These are phyloP conservation scores for Penicillium sp. DNA, from an alignment of 2,329 filamentous ascomycete species.

Conservation along the genomic window DNA sequence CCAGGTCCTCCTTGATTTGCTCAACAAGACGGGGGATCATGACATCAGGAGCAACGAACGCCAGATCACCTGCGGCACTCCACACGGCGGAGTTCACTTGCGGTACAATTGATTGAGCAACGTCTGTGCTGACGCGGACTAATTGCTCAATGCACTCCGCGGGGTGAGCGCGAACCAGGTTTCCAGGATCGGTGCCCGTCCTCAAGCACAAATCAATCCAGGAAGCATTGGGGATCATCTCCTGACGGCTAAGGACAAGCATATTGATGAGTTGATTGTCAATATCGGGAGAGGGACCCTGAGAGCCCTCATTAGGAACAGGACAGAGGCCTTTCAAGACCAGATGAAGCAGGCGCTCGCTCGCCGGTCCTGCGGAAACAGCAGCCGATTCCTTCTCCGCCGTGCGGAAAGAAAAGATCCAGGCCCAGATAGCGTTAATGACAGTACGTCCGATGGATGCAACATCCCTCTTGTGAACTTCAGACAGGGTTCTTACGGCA, in stretches of 20 bases:
- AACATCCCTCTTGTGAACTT: constrained; percentile 62
- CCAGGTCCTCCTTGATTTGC: constrained; percentile 71
- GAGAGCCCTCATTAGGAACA: constrained; percentile 21
- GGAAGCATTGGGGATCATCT: constrained; percentile 71
- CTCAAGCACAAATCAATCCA: constrained; percentile 90
- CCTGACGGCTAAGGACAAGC: constrained; percentile 72
- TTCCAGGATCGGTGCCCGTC: constrained; percentile 77
- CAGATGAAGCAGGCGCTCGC: constrained; percentile 58
- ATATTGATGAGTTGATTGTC: constrained; percentile 72
- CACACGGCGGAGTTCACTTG: constrained; percentile 66
- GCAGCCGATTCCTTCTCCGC: constrained; percentile 78
- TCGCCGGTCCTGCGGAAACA: constrained; percentile 62
- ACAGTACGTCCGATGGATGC: constrained; percentile 61
- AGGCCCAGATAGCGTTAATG: constrained; percentile 73
- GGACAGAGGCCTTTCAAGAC: constrained; percentile 50
- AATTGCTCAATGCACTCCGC: constrained; percentile 69
- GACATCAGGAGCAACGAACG: constrained; percentile 83
- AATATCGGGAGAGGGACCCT: constrained; percentile 51
- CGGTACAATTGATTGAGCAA: constrained; percentile 35
- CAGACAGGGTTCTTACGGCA: constrained; percentile 60
- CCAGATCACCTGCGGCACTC: constrained; percentile 82
- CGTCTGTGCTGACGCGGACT: constrained; percentile 50
- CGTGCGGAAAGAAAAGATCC: constrained; percentile 65
- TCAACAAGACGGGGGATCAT: constrained; percentile 74
- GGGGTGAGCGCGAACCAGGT: constrained; percentile 65